Conservation (phyloP, 139 green algal genomes). For the Picochlorum sp. region DNA sequence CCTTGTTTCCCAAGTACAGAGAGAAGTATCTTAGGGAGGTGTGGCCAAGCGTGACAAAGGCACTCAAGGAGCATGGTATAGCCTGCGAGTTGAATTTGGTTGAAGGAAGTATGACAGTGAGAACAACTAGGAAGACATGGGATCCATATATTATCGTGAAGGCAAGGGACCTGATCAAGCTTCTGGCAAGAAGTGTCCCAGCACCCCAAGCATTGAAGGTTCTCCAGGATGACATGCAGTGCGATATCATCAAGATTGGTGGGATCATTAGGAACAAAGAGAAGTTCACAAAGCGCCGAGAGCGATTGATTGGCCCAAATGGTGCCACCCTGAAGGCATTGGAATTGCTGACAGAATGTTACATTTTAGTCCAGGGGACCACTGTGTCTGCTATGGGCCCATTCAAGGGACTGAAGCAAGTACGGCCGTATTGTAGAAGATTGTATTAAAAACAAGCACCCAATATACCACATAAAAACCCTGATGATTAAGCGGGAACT, state of each 20-base stretch:
- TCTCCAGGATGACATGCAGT: conserved; percentile 87
- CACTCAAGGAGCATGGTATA: conserved; percentile 79
- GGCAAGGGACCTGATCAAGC: conserved; percentile 96
- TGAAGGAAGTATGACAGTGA: conserved; percentile 95
- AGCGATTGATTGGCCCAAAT: conserved; percentile 92
- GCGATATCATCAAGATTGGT: conserved; percentile 98
- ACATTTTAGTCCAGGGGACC: conserved; percentile 94
- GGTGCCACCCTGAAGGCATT: conserved; percentile 96
- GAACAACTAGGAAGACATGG: conserved; percentile 95
- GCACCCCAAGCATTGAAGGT: conserved; percentile 88
- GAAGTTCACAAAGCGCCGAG: conserved; percentile 94
- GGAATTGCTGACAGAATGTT: conserved; percentile 96
- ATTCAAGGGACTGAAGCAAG: conserved; percentile 86
- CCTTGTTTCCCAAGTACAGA: conserved; percentile 96
- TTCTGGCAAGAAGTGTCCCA: conserved; percentile 88
- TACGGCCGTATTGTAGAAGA: conserved; percentile 95
- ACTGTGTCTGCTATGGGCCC: conserved; percentile 93
- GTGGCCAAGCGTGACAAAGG: conserved; percentile 84
- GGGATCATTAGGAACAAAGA: conserved; percentile 92
- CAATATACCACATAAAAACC: conserved; percentile 98
- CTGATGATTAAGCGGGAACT: conserved; percentile 99
- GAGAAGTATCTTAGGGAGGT: conserved; percentile 96
- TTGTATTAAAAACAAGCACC: conserved; percentile 96
- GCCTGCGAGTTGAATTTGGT: conserved; percentile 94
- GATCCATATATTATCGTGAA: conserved; percentile 99